Evolutionary conservation across 768 basidiomycete genomes (phyloP), one percentile per base, ranked within the genome.

Genomic region (Lactarius sanguifluus): DNA sequence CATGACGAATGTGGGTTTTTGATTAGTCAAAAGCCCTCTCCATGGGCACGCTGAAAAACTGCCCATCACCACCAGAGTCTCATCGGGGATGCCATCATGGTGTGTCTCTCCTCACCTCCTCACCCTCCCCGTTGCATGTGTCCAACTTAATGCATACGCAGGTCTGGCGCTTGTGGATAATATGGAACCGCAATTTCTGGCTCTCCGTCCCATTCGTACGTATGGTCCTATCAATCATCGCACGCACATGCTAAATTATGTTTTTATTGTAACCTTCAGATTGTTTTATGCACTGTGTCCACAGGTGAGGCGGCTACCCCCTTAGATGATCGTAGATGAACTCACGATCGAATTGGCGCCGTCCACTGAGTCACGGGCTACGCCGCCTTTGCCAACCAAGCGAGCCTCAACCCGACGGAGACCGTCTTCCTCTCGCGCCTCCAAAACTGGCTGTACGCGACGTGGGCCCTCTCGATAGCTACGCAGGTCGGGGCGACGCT

Each of bases 161-260:
- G 67, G 65, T 68, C 15, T 68, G 67, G 67, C 67, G 67, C 41
- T 30, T 68, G 16, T 68, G 64, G 65, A n/a, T 68, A 54, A 56
- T 68, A 15, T 68, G 67, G 67, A 1, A 23, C 34, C 67, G 67
- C 8, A 68, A 64, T 25, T 10, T 57, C 5, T 66, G 43, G 52
- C 58, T 65, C 13, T 1, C 16, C 18, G 0, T 25, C 38, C 67
- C 67, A 45, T 68, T 68, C 43, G 67, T 68, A 47, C 15, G 67
- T 68, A 2, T 9, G 1, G 6, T 50, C 23, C 38, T 34, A 8
- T 47, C 8, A 32, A 20, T 34, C 32, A n/a, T 12, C 16, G 2
- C 20, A 1, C 1, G 8, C 9, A 0, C 30, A 23, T 50, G 2
- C 47, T 50, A 25, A 50, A 2, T 25, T 13, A 12, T 23, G 15